Evolutionary conservation across 192 early-diverging fungal species (phyloP).

Genomic region (Rhizophagus clarus): DNA sequence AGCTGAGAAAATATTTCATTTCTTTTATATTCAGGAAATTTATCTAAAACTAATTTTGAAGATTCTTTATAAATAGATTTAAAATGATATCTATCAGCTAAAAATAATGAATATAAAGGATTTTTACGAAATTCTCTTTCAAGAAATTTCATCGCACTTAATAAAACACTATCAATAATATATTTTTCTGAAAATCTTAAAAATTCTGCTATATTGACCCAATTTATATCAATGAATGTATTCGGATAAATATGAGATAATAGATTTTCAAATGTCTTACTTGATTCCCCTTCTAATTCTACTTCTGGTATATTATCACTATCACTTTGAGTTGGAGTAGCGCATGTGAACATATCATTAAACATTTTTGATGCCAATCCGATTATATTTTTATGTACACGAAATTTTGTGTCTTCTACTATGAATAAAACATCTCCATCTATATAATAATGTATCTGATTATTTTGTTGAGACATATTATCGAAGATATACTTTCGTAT

Average conservation of each 20-base stretch:
- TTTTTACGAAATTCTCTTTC: conserved; percentile 9
- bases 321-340: not conserved
- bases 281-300: not conserved
- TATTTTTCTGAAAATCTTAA: conserved; percentile 25
- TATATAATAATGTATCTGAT: conserved; percentile 13
- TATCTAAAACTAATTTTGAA: conserved; percentile 13
- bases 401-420: conserved; percentile 9
- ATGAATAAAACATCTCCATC: conserved; percentile 18
- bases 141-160: not conserved
- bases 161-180: not conserved
- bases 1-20: not conserved
- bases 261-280: not conserved
- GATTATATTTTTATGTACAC: conserved; percentile 1
- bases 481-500: not conserved
- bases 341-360: conserved; percentile 6
- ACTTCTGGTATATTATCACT: not conserved
- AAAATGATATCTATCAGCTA: conserved; percentile 19
- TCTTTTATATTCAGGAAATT: conserved; percentile 22
- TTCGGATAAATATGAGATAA: conserved; percentile 1
- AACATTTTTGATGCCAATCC: conserved; percentile 11
- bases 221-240: not conserved
- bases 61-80: conserved; percentile 14
- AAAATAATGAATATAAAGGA: conserved; percentile 11
- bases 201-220: conserved; percentile 14
- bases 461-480: not conserved